A percentile compares a stretch with the other conserved stretches of the same genome.
phyloP scores from a whole-genome alignment of 129 eudicot species.

The Arctium minus region DNA sequence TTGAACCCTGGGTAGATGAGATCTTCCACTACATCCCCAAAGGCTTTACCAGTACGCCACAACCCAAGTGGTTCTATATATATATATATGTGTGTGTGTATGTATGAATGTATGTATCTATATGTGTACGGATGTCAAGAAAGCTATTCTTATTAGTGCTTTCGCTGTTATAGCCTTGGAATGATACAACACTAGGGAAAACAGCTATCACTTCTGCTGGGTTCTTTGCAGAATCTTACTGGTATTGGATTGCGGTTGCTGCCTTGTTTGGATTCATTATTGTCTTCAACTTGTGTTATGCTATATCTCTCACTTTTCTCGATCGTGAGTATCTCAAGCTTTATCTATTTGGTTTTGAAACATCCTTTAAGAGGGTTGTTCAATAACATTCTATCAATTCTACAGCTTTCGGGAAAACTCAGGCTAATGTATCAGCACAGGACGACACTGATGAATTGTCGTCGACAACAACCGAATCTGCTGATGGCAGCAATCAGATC shows the following conservation, averaged over 20 bases:
- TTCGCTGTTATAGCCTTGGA: conserved; percentile 15
- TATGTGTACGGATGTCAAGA: not conserved
- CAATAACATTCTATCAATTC: not conserved
- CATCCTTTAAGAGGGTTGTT: not conserved
- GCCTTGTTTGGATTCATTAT: conserved; percentile 53
- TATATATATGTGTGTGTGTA: no score
- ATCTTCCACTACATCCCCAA: no score
- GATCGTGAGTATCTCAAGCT: conserved; percentile 44
- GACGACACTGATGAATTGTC: conserved; percentile 21
- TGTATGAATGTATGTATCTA: no score
- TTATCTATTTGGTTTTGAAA: not conserved
- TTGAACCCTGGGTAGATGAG: no score
- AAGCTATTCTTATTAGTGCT: not conserved
- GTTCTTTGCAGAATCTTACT: conserved; percentile 42
- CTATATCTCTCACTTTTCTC: conserved; percentile 48
- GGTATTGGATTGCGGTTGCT: conserved; percentile 73
- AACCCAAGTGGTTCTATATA: no score
- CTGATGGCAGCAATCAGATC: conserved; percentile 2
- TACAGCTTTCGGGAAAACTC: conserved; percentile 68
- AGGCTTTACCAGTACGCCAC: no score
- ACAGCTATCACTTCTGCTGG: conserved; percentile 44
- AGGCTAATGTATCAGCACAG: conserved; percentile 29
- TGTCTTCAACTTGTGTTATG: conserved; percentile 42
- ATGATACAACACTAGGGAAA: conserved; percentile 44
- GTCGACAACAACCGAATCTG: conserved; percentile 7